Percentiles rank a stretch among this genome's conserved stretches.
Conservation (phyloP, 2,329 filamentous ascomycete species). For the Gliomastix tumulicola region DNA sequence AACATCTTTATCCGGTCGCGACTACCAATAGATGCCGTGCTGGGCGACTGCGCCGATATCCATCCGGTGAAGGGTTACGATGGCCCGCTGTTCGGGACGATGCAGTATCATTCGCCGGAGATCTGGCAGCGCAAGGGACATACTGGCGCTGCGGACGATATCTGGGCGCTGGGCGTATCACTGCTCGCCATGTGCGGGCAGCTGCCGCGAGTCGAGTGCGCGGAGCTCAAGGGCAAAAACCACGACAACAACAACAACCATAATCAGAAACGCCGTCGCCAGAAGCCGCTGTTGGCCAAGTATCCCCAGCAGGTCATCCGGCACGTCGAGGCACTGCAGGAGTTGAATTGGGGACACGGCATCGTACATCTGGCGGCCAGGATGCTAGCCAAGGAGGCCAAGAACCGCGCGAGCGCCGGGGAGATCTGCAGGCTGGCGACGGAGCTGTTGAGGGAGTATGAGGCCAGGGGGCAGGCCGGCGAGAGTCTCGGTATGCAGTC, state of each 20-base stretch:
- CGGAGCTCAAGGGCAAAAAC: slow-evolving; percentile 8
- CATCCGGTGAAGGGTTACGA: slow-evolving; percentile 8
- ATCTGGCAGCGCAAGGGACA: slow-evolving; percentile 11
- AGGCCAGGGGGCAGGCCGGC: slow-evolving; percentile 3
- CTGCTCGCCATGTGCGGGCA: slow-evolving; percentile 20
- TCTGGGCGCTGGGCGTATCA: slow-evolving; percentile 24
- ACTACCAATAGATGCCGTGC: slow-evolving; percentile 16
- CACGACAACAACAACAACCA: neutral
- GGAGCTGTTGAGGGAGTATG: too few relatives aligned
- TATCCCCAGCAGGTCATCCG: slow-evolving; percentile 14
- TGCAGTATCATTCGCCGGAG: slow-evolving; percentile 19
- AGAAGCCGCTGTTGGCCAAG: too few relatives aligned
- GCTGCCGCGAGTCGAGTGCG: slow-evolving; percentile 11
- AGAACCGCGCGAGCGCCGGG: slow-evolving; percentile 10
- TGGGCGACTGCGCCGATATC: slow-evolving; percentile 22
- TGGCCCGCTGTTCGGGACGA: slow-evolving; percentile 13
- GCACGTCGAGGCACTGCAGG: slow-evolving; percentile 12
- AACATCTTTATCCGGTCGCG: slow-evolving; percentile 20
- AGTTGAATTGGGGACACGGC: slow-evolving; percentile 14
- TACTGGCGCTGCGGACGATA: slow-evolving; percentile 18
- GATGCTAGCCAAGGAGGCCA: slow-evolving; percentile 12
- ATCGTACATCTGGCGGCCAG: slow-evolving; percentile 11
- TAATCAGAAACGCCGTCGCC: too few relatives aligned
- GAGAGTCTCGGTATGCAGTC: slow-evolving; percentile 9
- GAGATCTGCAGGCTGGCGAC: too few relatives aligned